A percentile compares a stretch with the other conserved stretches of the same genome.
These are phyloP conservation scores for Xylaria multiplex DNA, from an alignment of 2,329 filamentous ascomycete species.

Conservation along the genomic window DNA sequence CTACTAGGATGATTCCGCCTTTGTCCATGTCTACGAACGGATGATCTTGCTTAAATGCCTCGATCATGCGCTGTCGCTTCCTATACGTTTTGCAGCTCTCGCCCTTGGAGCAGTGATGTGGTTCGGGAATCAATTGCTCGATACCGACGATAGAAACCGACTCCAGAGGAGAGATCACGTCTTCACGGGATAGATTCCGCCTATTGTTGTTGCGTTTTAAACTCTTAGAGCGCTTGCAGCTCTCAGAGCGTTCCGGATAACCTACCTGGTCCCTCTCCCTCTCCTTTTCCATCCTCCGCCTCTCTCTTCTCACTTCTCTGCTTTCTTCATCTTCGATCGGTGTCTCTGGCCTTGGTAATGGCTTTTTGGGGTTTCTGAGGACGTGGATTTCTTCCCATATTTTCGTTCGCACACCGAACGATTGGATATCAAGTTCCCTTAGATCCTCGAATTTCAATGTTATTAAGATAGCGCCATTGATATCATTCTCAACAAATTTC, in stretches of 20 bases:
- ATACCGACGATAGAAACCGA: conserved; percentile 93
- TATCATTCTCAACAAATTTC: conserved; percentile 91
- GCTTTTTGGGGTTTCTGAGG: conserved; percentile 66
- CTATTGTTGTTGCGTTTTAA: conserved; percentile 44
- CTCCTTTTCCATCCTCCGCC: conserved; percentile 51
- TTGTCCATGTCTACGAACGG: conserved; percentile 70
- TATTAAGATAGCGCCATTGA: conserved; percentile 85
- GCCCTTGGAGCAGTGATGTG: conserved; percentile 85
- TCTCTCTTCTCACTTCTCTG: conserved; percentile 60
- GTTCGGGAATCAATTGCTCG: conserved; percentile 86
- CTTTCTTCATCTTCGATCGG: conserved; percentile 70
- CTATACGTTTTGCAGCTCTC: conserved; percentile 85
- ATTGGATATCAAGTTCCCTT: conserved; percentile 81
- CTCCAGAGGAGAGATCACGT: conserved; percentile 80
- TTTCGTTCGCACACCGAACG: conserved; percentile 82
- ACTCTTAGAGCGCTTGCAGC: conserved; percentile 53
- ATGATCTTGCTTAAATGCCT: conserved; percentile 78
- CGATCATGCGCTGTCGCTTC: conserved; percentile 81
- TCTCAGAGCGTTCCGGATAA: conserved; percentile 42
- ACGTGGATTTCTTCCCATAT: conserved; percentile 83
- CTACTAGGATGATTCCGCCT: conserved; percentile 77
- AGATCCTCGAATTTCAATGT: conserved; percentile 92
- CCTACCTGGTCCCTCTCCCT: conserved; percentile 44
- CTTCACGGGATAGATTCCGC: conserved; percentile 60
- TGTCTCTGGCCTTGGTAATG: conserved; percentile 64